Percentiles rank a stretch among this genome's conserved stretches.
Evolutionary conservation across 1,284 basidiomycete genomes (phyloP).

Genomic region (Ustilago crameri): DNA sequence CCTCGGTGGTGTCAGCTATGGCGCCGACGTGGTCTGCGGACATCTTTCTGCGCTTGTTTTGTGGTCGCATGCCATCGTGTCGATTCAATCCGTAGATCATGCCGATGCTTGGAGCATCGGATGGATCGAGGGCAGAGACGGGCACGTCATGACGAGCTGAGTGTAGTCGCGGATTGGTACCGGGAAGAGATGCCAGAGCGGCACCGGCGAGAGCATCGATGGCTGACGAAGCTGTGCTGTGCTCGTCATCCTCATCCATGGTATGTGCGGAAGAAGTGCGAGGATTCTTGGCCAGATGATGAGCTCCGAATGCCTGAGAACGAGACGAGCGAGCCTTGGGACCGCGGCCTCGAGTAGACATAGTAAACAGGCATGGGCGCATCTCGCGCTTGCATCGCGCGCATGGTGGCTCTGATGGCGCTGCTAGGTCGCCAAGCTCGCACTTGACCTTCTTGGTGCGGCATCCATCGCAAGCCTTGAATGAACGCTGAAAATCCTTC

Average conservation of each 20-base stretch:
- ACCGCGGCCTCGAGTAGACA: conserved; percentile 47
- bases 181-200: conserved; percentile 41
- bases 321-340: conserved; percentile 46
- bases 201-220: conserved; percentile 46
- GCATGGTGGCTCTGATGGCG: conserved; percentile 52
- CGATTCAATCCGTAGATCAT: conserved; percentile 52
- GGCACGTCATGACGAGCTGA: conserved; percentile 47
- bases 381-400: conserved; percentile 48
- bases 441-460: conserved; percentile 51
- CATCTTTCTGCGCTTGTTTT: conserved; percentile 25
- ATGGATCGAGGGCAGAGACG: conserved; percentile 43
- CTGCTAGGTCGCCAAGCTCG: conserved; percentile 48
- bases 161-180: conserved; percentile 26
- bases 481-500: conserved; percentile 48
- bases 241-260: conserved; percentile 32
- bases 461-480: conserved; percentile 54
- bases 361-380: conserved; percentile 49
- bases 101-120: conserved; percentile 44
- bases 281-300: conserved; percentile 45
- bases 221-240: conserved; percentile 25
- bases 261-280: conserved; percentile 28
- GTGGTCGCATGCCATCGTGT: conserved; percentile 12
- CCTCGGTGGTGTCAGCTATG: conserved; percentile 3
- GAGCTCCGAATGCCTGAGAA: conserved; percentile 42
- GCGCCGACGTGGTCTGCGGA: conserved; percentile 8